Base-by-base conservation (phyloP, 148 eudicot genomes). In the Cornus suecica region DNA sequence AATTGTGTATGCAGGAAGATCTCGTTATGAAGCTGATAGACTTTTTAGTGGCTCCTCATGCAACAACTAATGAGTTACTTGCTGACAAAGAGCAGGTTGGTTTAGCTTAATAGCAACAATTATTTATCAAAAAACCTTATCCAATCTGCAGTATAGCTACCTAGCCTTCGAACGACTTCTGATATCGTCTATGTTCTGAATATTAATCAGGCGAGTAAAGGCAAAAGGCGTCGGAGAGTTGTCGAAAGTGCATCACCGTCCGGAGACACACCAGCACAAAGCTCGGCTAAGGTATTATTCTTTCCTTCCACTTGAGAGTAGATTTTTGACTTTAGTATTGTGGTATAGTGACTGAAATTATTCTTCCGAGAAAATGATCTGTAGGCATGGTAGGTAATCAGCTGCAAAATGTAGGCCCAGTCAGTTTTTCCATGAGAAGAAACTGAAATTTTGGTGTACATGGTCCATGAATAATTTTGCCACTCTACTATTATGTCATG, bases 1-100 rank as follows among this genome's bases (percentile, higher is more conserved):
- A 13, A 54, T 66, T 73, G 60, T 79, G 54, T 23, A 22, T 48
- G 61, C 91, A 96, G 98, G 99, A 93, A 80, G 99, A 91, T 72
- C 81, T 93, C 41, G 78, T 96, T 77, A 78, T 66, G 26, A 93
- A 87, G 87, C 85, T 96, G 84, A 71, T 93, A 22, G 93, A 93
- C 29, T 96, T 91, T 85, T 83, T 96, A 93, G 85, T 78, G 77
- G 88, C 90, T 41, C 99, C 99, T 78, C 91, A 93, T 84, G 88
- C 98, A 66, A 91, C 94, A 0, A 90, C 97, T 65, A 76, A 87
- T 26, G 94, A 86, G 54, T 74, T 87, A 41, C 97, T 93, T 75
- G 86, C 94, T 42, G 99, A 91, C 64, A 88, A 95, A 77, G 97
- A 93, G 34, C 94, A 88, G 99, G 99, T 95, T 79, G 52, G 69